phyloP scores from a whole-genome alignment of 1,284 basidiomycete genomes.

The Xerocomus nothofagi region DNA sequence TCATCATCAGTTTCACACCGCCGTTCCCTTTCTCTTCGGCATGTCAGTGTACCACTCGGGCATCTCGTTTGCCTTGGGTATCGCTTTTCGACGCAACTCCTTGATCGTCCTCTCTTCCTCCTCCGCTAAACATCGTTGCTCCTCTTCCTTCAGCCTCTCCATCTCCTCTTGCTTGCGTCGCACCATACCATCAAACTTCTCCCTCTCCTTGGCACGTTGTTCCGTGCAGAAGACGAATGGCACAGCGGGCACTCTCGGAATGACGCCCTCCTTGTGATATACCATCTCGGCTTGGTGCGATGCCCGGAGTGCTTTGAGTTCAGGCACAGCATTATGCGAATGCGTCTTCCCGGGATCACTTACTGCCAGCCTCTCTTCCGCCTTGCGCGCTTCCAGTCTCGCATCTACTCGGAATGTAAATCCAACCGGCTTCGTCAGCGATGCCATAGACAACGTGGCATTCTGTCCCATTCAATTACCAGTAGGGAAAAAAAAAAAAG shows the following conservation, averaged over 20 bases:
- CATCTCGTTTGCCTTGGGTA: conserved; percentile 68
- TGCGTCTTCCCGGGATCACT: conserved; percentile 26
- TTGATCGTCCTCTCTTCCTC: conserved; percentile 57
- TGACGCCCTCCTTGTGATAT: conserved; percentile 45
- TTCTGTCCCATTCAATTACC: conserved; percentile 20
- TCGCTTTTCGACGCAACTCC: conserved; percentile 56
- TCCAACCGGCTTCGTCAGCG: conserved; percentile 48
- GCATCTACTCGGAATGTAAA: conserved; percentile 52
- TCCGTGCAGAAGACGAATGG: conserved; percentile 53
- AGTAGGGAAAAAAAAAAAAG: conserved; percentile 11
- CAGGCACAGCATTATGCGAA: conserved; percentile 41
- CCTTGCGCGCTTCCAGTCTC: conserved; percentile 42
- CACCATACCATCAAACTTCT: conserved; percentile 58
- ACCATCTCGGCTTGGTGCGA: conserved; percentile 44
- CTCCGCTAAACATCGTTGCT: conserved; percentile 44
- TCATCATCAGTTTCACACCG: conserved; percentile 20
- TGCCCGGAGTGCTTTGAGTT: conserved; percentile 56
- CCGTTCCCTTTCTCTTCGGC: conserved; percentile 32
- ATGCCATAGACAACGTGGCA: conserved; percentile 34
- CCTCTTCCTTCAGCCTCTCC: conserved; percentile 43
- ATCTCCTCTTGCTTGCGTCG: conserved; percentile 55
- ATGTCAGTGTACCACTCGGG: conserved; percentile 70
- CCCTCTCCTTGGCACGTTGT: conserved; percentile 56
- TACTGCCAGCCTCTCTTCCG: conserved; percentile 26
- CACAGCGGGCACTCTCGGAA: conserved; percentile 45